A percentile compares a stretch with the other conserved stretches of the same genome.
These are phyloP conservation scores for Nakazawaea ambrosiae DNA, from an alignment of 805 yeast species.

Conservation along the genomic window DNA sequence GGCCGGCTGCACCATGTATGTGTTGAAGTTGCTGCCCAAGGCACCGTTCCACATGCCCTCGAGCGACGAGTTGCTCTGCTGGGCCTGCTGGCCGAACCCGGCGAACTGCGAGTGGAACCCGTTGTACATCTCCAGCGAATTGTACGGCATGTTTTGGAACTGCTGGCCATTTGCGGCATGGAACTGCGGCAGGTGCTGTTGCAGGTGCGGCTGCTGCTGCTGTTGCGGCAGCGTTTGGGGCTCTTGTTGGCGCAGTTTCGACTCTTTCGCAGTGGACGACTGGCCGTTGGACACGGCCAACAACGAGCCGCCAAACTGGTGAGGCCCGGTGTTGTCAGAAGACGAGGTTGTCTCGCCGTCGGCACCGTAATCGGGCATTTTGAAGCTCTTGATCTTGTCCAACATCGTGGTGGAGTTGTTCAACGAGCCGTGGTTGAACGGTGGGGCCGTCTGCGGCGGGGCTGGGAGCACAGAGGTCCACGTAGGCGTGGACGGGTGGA, in stretches of 20 bases:
- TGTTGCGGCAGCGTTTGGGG: conserved; percentile 1
- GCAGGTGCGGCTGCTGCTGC: conserved; percentile 4
- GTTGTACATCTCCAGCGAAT: too few relatives aligned
- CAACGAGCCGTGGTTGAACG: conserved; percentile 1
- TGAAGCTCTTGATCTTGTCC: conserved; percentile 5
- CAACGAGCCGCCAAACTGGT: conserved; percentile 9
- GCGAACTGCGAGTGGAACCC: too few relatives aligned
- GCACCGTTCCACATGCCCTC: too few relatives aligned
- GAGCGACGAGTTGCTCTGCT: too few relatives aligned
- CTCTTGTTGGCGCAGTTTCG: neutral
- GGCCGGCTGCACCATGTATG: too few relatives aligned
- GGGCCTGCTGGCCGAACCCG: too few relatives aligned
- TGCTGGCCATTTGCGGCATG: too few relatives aligned
- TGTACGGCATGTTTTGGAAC: too few relatives aligned
- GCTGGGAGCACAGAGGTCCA: conserved; percentile 6
- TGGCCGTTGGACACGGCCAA: neutral
- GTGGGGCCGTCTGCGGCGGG: conserved; percentile 11
- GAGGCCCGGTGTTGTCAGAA: neutral
- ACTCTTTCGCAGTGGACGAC: too few relatives aligned
- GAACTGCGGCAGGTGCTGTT: too few relatives aligned
- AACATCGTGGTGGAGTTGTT: conserved; percentile 2
- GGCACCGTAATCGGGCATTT: conserved; percentile 6
- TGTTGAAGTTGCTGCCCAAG: too few relatives aligned
- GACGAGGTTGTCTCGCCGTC: conserved; percentile 1
- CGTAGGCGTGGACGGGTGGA: conserved; percentile 9